These are phyloP conservation scores for Drosera spatulata DNA, from an alignment of 179 eudicot species.

Conservation along the genomic window DNA sequence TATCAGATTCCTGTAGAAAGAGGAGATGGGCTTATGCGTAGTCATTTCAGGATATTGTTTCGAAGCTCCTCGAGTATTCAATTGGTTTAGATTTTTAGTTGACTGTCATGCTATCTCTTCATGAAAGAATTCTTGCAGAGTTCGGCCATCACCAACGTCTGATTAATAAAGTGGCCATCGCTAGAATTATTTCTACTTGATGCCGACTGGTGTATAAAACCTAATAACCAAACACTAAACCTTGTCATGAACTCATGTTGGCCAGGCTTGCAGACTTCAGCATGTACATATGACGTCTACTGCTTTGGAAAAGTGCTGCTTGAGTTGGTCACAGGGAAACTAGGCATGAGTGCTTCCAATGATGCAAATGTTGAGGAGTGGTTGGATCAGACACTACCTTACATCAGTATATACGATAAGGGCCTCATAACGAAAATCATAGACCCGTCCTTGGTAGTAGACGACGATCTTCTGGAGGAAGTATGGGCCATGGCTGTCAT, in stretches of 20 bases:
- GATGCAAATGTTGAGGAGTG: slow-evolving; percentile 45
- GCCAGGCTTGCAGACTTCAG: slow-evolving; percentile 48
- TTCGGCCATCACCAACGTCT: no score
- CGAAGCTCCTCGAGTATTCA: no score
- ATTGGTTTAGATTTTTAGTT: no score
- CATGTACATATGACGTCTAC: slow-evolving; percentile 73
- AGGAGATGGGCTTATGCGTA: no score
- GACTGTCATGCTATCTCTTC: no score
- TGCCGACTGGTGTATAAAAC: no score
- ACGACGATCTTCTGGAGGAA: slow-evolving; percentile 81
- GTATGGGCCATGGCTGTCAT: slow-evolving; percentile 93
- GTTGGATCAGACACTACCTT: slow-evolving; percentile 47
- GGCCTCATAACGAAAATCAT: slow-evolving; percentile 64
- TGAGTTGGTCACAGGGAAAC: slow-evolving; percentile 75
- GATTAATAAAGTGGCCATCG: no score
- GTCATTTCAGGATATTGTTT: no score
- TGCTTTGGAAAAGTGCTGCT: slow-evolving; percentile 82
- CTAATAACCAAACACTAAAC: no score
- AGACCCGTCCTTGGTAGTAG: slow-evolving; percentile 61
- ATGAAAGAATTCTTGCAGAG: no score
- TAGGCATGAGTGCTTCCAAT: slow-evolving; percentile 47
- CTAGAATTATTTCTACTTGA: no score
- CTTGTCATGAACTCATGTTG: neutral
- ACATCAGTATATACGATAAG: slow-evolving; percentile 57
- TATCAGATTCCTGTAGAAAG: no score